These are phyloP conservation scores for Acephala macrosclerotiorum DNA, from an alignment of 2,329 filamentous ascomycete genomes.

Conservation along the genomic window DNA sequence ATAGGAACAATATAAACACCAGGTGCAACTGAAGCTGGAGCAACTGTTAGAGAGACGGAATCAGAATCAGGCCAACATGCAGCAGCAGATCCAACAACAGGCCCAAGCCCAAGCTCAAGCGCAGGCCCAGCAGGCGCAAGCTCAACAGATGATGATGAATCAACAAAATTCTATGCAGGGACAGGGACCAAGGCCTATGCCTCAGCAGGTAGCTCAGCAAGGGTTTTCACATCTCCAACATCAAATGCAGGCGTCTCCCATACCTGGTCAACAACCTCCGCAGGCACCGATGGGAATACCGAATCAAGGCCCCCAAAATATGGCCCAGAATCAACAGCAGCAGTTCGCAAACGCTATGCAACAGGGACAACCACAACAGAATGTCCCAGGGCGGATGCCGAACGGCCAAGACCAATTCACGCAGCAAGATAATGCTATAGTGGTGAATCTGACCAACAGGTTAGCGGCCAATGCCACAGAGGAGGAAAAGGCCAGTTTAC, in stretches of 20 bases:
- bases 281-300: slow-evolving; percentile 44
- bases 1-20: slow-evolving; percentile 39
- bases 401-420: slow-evolving; percentile 34
- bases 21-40: slow-evolving; percentile 38
- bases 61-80: slow-evolving; percentile 44
- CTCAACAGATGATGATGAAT: slow-evolving; percentile 62
- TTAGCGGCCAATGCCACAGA: slow-evolving; percentile 50
- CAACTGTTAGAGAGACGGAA: slow-evolving; percentile 40
- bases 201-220: slow-evolving; percentile 57
- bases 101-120: slow-evolving; percentile 49
- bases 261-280: slow-evolving; percentile 54
- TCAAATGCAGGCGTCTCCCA: slow-evolving; percentile 62
- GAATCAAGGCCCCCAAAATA: slow-evolving; percentile 40
- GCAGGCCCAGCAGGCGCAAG: slow-evolving; percentile 50
- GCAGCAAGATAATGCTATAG: slow-evolving; percentile 33
- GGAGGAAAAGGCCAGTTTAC: slow-evolving; percentile 52
- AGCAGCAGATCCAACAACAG: slow-evolving; percentile 52
- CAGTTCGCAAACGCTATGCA: slow-evolving; percentile 25
- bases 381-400: slow-evolving; percentile 27
- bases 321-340: slow-evolving; percentile 37
- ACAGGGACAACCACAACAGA: slow-evolving; percentile 33
- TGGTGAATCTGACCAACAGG: slow-evolving; percentile 36
- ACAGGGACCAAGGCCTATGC: slow-evolving; percentile 57
- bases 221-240: slow-evolving; percentile 66
- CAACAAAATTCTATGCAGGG: slow-evolving; percentile 53